A percentile compares a stretch with the other conserved stretches of the same genome.
phyloP scores from a whole-genome alignment of 768 basidiomycete genomes.

The Lyophyllum decastes region DNA sequence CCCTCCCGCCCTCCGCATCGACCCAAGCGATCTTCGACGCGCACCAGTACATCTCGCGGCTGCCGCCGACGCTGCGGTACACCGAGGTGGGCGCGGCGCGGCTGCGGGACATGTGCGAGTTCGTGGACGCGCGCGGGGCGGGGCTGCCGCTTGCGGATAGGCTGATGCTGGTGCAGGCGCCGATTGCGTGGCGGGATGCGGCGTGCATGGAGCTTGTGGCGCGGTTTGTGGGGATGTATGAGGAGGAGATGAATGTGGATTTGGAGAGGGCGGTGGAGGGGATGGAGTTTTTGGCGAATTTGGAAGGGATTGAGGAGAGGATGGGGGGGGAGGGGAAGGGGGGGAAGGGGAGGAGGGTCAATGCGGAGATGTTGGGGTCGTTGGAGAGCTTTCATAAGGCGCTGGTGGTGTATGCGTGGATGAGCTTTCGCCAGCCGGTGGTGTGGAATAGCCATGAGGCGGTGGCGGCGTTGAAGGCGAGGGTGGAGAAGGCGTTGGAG shows the following conservation, averaged over 20 bases:
- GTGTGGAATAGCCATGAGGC: slow-evolving; percentile 59
- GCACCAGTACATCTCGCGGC: slow-evolving; percentile 44
- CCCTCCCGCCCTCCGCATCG: slow-evolving; percentile 44
- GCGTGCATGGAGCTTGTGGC: slow-evolving; percentile 31
- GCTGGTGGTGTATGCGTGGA: slow-evolving; percentile 83
- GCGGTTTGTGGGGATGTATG: slow-evolving; percentile 45
- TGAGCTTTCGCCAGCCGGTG: slow-evolving; percentile 67
- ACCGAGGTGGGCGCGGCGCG: slow-evolving; percentile 1
- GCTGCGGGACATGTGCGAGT: slow-evolving; percentile 31
- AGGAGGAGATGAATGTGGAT: slow-evolving; percentile 40
- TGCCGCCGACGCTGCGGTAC: slow-evolving; percentile 46
- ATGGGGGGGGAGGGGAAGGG: slow-evolving; percentile 25
- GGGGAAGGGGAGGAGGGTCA: slow-evolving; percentile 8
- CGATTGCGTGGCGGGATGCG: slow-evolving; percentile 53
- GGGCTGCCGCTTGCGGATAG: slow-evolving; percentile 47
- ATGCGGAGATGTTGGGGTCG: slow-evolving; percentile 52
- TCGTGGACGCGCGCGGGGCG: slow-evolving; percentile 42
- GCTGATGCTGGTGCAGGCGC: slow-evolving; percentile 47
- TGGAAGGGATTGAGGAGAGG: slow-evolving; percentile 42
- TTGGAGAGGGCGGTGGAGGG: slow-evolving; percentile 36
- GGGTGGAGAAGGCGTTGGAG: slow-evolving; percentile 70
- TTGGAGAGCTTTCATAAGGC: slow-evolving; percentile 59
- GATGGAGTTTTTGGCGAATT: slow-evolving; percentile 36
- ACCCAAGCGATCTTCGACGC: slow-evolving; percentile 50
- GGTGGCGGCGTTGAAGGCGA: slow-evolving; percentile 54